Conservation (phyloP, 2,329 filamentous ascomycete genomes). For the Trichoderma cornu-damae region DNA sequence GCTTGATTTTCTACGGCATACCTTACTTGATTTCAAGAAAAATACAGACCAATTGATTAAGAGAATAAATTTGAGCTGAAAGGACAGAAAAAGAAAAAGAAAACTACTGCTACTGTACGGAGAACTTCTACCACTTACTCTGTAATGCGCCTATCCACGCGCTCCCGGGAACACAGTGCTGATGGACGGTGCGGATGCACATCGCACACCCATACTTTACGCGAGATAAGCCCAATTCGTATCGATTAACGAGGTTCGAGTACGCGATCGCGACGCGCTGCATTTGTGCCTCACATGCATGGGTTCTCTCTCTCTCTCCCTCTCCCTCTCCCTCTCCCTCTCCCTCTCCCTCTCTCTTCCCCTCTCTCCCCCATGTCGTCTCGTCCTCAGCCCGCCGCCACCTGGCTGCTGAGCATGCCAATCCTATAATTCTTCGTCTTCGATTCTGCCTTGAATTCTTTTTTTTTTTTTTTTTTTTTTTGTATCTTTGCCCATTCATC, state of each 20-base stretch:
- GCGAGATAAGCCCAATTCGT: conserved; percentile 9
- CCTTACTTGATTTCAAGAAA: background rate
- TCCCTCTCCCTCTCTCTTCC: no score
- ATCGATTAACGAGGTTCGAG: conserved; percentile 2
- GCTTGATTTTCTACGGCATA: background rate
- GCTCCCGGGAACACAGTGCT: conserved; percentile 2
- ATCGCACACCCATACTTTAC: conserved; percentile 16
- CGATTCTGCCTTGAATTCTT: background rate
- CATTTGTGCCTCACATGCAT: conserved; percentile 4
- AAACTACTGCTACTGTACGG: background rate
- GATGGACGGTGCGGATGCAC: background rate
- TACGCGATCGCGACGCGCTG: conserved; percentile 21
- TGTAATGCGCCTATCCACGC: no score
- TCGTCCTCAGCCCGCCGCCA: conserved; percentile 4
- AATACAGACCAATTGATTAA: background rate
- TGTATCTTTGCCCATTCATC: background rate
- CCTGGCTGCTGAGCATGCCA: conserved; percentile 2
- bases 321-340: no score
- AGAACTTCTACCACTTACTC: no score
- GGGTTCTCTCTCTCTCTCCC: background rate
- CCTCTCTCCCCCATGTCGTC: conserved; percentile 1
- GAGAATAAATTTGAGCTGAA: background rate
- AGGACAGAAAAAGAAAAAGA: background rate
- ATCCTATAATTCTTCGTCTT: background rate
- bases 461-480: background rate